Conservation (phyloP, 345 rosid species). For the Sonneratia caseolaris region DNA sequence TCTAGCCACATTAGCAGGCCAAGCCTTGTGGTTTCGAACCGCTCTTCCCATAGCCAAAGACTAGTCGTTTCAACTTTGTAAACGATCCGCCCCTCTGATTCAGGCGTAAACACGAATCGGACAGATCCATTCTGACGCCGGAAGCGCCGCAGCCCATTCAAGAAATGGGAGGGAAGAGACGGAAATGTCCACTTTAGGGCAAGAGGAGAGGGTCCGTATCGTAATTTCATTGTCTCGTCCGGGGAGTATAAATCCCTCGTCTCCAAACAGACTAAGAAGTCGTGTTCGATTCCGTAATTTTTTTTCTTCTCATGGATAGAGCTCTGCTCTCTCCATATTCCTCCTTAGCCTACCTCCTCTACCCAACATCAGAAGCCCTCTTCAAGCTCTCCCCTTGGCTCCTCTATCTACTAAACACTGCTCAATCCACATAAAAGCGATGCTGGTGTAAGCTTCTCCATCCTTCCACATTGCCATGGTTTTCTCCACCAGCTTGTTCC, state of each 20-base stretch:
- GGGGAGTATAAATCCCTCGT: background rate
- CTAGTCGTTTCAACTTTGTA: too few relatives aligned
- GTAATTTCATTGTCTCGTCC: background rate
- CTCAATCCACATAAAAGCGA: background rate
- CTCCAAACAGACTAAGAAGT: background rate
- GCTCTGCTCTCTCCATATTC: too few relatives aligned
- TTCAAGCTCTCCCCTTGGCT: background rate
- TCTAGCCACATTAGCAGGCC: too few relatives aligned
- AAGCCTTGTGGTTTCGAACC: too few relatives aligned
- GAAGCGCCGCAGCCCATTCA: background rate
- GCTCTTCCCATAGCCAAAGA: too few relatives aligned
- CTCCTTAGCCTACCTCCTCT: background rate
- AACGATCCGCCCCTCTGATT: too few relatives aligned
- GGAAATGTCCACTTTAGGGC: background rate
- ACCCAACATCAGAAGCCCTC: background rate
- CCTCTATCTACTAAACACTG: background rate
- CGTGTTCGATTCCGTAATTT: too few relatives aligned
- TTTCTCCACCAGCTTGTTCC: conserved; percentile 9
- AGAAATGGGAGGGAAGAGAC: background rate
- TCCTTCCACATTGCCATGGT: conserved; percentile 2
- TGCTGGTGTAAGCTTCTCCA: background rate
- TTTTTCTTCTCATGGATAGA: background rate
- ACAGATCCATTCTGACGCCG: background rate
- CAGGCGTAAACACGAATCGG: too few relatives aligned
- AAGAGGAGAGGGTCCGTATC: background rate